A percentile compares a stretch with the other conserved stretches of the same genome.
Conservation (phyloP, 768 basidiomycete species). For the Pilatotrama ljubarskyi region DNA sequence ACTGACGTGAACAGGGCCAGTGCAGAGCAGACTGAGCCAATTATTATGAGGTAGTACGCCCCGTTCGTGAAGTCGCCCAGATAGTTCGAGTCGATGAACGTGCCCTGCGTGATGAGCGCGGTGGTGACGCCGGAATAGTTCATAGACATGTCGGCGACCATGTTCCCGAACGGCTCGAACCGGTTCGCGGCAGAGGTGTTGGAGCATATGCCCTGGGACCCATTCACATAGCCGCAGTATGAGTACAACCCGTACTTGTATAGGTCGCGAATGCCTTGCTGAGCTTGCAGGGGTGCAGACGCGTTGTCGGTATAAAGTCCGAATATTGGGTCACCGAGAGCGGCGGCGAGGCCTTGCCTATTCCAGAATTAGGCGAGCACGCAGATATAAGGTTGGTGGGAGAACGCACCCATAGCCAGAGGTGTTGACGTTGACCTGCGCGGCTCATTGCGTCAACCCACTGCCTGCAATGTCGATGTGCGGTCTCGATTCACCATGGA, state of each 20-base stretch:
- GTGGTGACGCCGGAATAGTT: conserved; percentile 62
- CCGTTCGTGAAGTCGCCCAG: conserved; percentile 63
- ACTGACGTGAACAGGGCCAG: conserved; percentile 69
- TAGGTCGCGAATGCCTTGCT: conserved; percentile 62
- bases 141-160: conserved; percentile 64
- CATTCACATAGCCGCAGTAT: conserved; percentile 71
- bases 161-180: conserved; percentile 64
- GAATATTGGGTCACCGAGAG: conserved; percentile 57
- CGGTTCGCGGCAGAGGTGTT: conserved; percentile 57
- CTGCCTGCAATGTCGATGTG: conserved; percentile 21
- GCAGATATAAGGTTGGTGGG: not conserved
- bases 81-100: conserved; percentile 61
- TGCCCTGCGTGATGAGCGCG: conserved; percentile 49
- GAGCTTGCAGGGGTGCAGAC: conserved; percentile 55
- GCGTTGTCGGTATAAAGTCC: conserved; percentile 69
- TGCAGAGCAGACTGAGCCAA: conserved; percentile 68
- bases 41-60: conserved; percentile 73
- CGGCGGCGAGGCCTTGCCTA: conserved; percentile 52
- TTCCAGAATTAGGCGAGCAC: conserved; percentile 4
- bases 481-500: conserved; percentile 57
- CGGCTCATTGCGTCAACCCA: conserved; percentile 22
- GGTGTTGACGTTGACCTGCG: conserved; percentile 66
- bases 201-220: conserved; percentile 61
- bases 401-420: conserved; percentile 65
- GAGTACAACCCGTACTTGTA: conserved; percentile 85